These are phyloP conservation scores for Wickerhamiella spandovensis DNA, from an alignment of 805 yeast species.

Conservation along the genomic window DNA sequence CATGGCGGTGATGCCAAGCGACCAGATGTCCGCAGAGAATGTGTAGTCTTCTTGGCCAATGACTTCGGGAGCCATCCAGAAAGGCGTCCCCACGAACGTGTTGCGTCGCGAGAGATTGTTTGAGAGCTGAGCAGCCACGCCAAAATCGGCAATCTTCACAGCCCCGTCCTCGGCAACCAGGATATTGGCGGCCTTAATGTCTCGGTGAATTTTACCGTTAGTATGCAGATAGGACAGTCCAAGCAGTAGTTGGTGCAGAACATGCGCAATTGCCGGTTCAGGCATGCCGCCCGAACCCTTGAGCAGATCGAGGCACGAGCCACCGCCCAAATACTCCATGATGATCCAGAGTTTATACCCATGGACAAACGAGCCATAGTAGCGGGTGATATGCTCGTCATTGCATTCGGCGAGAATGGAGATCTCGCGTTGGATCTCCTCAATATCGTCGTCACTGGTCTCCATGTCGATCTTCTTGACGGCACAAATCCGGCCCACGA, in stretches of 20 bases:
- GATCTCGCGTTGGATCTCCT: slow-evolving; percentile 63
- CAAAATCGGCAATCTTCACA: slow-evolving; percentile 89
- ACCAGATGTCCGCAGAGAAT: slow-evolving; percentile 70
- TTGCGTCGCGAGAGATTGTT: slow-evolving; percentile 39
- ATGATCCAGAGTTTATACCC: slow-evolving; percentile 64
- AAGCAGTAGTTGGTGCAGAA: slow-evolving; percentile 40
- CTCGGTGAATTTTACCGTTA: slow-evolving; percentile 73
- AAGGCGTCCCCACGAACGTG: slow-evolving; percentile 38
- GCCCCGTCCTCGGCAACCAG: slow-evolving; percentile 54
- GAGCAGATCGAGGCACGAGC: slow-evolving; percentile 54
- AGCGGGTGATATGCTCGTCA: slow-evolving; percentile 47
- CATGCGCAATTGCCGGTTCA: slow-evolving; percentile 40
- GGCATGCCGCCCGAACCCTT: slow-evolving; percentile 37
- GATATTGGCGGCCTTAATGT: slow-evolving; percentile 87
- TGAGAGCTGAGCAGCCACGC: slow-evolving; percentile 74
- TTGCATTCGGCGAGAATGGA: slow-evolving; percentile 54
- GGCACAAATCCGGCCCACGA: slow-evolving; percentile 25
- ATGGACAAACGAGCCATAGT: slow-evolving; percentile 57
- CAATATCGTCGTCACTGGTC: slow-evolving; percentile 47
- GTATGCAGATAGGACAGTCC: slow-evolving; percentile 57
- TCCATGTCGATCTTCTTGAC: slow-evolving; percentile 49
- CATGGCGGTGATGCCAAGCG: slow-evolving; percentile 63
- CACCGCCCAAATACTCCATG: slow-evolving; percentile 74
- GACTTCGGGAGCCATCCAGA: slow-evolving; percentile 99
- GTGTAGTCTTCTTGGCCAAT: slow-evolving; percentile 70